phyloP scores from a whole-genome alignment of 352 stramenopile genomes.

The Phytophthora hybrid region DNA sequence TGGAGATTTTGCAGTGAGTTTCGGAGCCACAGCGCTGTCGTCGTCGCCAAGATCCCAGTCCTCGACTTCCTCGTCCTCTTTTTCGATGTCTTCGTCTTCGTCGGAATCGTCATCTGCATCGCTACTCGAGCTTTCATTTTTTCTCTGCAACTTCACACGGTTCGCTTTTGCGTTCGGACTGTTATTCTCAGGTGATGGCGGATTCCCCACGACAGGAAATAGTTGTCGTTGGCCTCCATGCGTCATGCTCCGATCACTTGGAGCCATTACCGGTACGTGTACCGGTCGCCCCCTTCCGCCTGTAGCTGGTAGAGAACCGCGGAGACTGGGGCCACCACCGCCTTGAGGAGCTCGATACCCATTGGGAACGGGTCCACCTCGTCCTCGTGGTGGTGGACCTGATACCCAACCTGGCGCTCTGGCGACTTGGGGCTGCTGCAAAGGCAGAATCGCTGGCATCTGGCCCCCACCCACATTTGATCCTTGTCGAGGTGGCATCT shows the following conservation, averaged over 20 bases:
- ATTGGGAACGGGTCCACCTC: slow-evolving; percentile 20
- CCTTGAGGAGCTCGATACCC: slow-evolving; percentile 30
- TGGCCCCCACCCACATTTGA: slow-evolving; percentile 5
- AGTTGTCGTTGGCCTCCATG: slow-evolving; percentile 21
- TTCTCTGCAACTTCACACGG: too few relatives aligned
- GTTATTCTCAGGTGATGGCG: slow-evolving; percentile 5
- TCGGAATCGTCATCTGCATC: slow-evolving; percentile 41
- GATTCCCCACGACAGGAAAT: slow-evolving; percentile 14
- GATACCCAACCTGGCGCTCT: slow-evolving; percentile 38
- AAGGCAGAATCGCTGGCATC: slow-evolving; percentile 17
- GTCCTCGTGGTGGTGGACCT: slow-evolving; percentile 28
- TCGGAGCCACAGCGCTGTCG: not conserved
- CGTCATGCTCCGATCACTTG: slow-evolving; percentile 14
- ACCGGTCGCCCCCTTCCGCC: slow-evolving; percentile 30
- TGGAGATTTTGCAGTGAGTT: not conserved
- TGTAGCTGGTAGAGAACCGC: slow-evolving; percentile 20
- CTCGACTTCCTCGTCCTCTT: slow-evolving; percentile 51
- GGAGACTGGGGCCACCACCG: slow-evolving; percentile 8
- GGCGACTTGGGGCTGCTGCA: slow-evolving; percentile 40
- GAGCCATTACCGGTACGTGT: slow-evolving; percentile 27
- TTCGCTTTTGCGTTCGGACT: not conserved
- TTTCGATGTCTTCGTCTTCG: slow-evolving; percentile 50
- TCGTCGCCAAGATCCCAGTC: slow-evolving; percentile 49
- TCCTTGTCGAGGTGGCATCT: slow-evolving; percentile 17
- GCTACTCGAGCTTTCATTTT: slow-evolving; percentile 22